Evolutionary conservation across 2,329 filamentous ascomycete genomes (phyloP).

Genomic region (Hymenoscyphus fructigenus): DNA sequence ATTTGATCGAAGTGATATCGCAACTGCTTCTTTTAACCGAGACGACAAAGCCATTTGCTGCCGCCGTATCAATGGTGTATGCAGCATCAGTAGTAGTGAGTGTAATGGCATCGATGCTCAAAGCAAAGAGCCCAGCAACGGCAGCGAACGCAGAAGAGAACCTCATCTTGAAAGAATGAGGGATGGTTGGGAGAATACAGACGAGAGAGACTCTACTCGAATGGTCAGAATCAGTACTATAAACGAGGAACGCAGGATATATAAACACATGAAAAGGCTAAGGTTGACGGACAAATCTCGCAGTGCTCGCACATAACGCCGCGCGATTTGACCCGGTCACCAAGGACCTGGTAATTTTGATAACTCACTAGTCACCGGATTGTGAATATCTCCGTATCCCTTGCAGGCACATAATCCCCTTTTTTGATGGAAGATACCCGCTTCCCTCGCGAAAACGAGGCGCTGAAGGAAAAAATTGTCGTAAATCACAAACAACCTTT

Average conservation of each 20-base stretch:
- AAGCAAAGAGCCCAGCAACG: conserved; percentile 23
- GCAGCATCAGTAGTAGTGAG: conserved; percentile 42
- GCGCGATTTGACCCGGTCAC: background rate
- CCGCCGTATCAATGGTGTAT: conserved; percentile 50
- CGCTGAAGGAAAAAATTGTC: background rate
- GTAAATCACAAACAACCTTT: background rate
- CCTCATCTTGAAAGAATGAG: conserved; percentile 14
- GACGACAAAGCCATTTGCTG: conserved; percentile 49
- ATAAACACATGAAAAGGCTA: background rate
- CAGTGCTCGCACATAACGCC: background rate
- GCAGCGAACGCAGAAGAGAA: conserved; percentile 13
- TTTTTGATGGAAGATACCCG: background rate
- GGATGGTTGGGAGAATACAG: background rate
- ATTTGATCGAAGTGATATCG: conserved; percentile 64
- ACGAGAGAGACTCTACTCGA: background rate
- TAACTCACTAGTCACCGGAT: background rate
- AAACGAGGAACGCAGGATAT: background rate
- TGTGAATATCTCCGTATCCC: background rate
- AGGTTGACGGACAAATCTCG: background rate
- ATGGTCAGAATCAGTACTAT: background rate
- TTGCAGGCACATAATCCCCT: background rate
- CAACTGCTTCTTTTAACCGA: conserved; percentile 54
- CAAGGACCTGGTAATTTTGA: background rate
- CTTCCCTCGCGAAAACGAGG: background rate
- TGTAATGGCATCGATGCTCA: conserved; percentile 42